phyloP scores from a whole-genome alignment of 176 grass and related monocot species.

The Oryza australiensis region DNA sequence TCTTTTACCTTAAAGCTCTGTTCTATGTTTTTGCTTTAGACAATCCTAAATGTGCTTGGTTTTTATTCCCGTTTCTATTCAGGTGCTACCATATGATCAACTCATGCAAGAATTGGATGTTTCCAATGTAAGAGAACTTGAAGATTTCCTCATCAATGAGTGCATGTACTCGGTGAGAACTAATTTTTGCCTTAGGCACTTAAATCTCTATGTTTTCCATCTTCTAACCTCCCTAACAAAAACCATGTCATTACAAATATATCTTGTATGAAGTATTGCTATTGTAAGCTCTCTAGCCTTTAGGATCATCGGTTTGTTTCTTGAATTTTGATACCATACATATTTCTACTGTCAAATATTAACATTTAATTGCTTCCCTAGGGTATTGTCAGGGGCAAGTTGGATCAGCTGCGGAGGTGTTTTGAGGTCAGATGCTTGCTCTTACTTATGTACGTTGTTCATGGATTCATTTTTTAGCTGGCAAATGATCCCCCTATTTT shows the following conservation, averaged over 20 bases:
- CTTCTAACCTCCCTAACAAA: background rate
- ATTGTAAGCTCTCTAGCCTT: background rate
- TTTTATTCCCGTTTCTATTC: constrained; percentile 25
- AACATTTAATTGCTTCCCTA: constrained; percentile 34
- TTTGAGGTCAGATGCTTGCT: constrained; percentile 69
- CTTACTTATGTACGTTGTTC: constrained; percentile 11
- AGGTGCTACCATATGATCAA: constrained; percentile 94
- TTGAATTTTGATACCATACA: background rate
- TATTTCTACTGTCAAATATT: constrained; percentile 11
- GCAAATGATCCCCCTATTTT: background rate
- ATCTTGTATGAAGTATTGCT: background rate
- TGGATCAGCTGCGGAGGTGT: constrained; percentile 92
- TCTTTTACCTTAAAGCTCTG: background rate
- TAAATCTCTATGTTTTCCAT: constrained; percentile 5
- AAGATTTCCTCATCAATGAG: constrained; percentile 99
- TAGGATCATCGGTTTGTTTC: background rate
- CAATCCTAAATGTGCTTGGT: background rate
- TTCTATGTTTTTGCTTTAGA: background rate
- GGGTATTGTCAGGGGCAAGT: constrained; percentile 97
- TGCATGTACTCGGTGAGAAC: constrained; percentile 96
- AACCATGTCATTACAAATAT: background rate
- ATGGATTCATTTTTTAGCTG: constrained; percentile 20
- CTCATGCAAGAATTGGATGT: constrained; percentile 98
- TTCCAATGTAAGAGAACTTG: constrained; percentile 94
- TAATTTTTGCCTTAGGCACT: constrained; percentile 1